Percentiles rank a stretch among this genome's conserved stretches.
These are phyloP conservation scores for Sugiyamaella castrensis DNA, from an alignment of 1,139 yeast genomes.

Conservation along the genomic window DNA sequence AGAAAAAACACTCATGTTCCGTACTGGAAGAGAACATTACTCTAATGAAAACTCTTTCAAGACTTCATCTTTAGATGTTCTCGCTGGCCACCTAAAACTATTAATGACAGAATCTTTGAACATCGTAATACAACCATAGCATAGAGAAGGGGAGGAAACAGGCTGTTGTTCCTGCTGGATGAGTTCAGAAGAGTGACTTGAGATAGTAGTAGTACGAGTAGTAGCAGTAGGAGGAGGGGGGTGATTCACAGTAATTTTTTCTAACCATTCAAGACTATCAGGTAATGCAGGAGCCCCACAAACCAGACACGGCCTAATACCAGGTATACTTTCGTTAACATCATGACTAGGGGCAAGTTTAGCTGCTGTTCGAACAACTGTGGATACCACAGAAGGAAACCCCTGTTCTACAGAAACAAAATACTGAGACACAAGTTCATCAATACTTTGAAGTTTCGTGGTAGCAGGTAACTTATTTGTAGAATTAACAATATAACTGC, in stretches of 20 bases:
- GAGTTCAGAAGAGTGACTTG: not conserved
- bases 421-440: conserved; percentile 73
- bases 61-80: conserved; percentile 20
- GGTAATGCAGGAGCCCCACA: conserved; percentile 36
- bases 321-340: conserved; percentile 28
- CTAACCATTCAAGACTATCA: conserved; percentile 67
- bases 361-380: conserved; percentile 87
- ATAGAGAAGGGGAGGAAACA: conserved; percentile 35
- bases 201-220: conserved; percentile 21
- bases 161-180: conserved; percentile 20
- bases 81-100: conserved; percentile 23
- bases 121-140: conserved; percentile 78
- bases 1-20: too few species aligned
- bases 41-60: conserved; percentile 21
- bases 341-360: conserved; percentile 48
- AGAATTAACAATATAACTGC: conserved; percentile 19
- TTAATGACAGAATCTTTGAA: conserved; percentile 34
- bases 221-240: conserved; percentile 38
- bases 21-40: too few species aligned
- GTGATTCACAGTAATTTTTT: conserved; percentile 65
- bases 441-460: conserved; percentile 71
- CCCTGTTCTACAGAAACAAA: conserved; percentile 72
- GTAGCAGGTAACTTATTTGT: conserved; percentile 29
- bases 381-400: conserved; percentile 88
- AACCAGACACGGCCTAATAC: conserved; percentile 28